Base-by-base conservation (phyloP, 768 basidiomycete species). In the Collybia sordida region DNA sequence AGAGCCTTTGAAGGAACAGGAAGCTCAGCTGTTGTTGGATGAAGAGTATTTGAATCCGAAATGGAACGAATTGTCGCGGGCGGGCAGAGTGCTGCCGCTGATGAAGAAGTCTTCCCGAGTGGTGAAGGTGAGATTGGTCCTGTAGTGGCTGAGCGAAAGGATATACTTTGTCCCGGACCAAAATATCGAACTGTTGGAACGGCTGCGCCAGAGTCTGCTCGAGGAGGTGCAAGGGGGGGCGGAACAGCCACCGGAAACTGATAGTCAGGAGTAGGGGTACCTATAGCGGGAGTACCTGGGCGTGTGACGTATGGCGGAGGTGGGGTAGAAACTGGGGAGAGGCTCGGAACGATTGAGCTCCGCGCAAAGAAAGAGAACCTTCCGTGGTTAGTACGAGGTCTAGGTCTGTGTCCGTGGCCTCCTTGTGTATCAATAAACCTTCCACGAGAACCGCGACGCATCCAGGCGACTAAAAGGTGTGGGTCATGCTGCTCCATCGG, bases 361-460 rank as follows among this genome's bases (percentile, higher is more conserved):
- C 55, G 58, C 22, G 55, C 52, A 18, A 56, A 59, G 37, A 59
- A 48, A 27, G 48, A 38, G 25, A 28, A 28, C 25, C 38, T 45
- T 18, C 25, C 11, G 6, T 24, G 24, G 1, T 23, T 19, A 14
- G 34, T 8, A 24, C 34, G 5, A 15, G 18, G 28, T 11, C 23
- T 19, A 3, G n/a, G 23, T 14, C 11, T 18, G 15, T 8, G n/a
- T 1, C 42, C 42, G 36, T 51, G 21, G 42, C 36, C 48, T 15
- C 43, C 49, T 43, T 54, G 25, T 11, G 58, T 55, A 22, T 55
- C 55, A 5, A 51, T 51, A 45, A 66, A 66, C 14, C 63, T 59
- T 1, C 63, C 65, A 36, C 65, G 62, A 12, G 65, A 66, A 24
- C 62, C 57, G 34, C 62, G 57, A 31, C 63, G 60, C 35, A 66